Evolutionary conservation across 202 grass and related monocot genomes (phyloP).

Genomic region (Eragrostis tef): DNA sequence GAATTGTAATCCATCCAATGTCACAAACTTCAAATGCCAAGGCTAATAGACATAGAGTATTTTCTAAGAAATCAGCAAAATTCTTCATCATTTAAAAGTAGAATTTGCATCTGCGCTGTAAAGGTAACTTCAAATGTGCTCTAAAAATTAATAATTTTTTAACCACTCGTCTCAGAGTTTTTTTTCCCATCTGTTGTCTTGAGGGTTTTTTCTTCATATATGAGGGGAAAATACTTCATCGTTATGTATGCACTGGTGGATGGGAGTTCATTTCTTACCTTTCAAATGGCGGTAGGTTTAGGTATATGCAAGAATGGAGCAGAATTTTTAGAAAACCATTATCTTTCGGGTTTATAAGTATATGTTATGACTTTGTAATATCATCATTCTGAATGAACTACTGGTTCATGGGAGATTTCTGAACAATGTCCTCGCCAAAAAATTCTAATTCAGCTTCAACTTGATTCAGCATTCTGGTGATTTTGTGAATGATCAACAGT

Average conservation of each 20-base stretch:
- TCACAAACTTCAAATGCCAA: neutral
- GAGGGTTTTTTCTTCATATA: constrained; percentile 9
- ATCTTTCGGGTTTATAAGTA: neutral
- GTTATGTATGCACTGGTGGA: neutral
- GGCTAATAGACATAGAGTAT: neutral
- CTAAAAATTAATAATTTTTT: neutral
- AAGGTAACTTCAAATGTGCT: neutral
- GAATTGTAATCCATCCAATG: neutral
- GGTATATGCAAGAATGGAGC: neutral
- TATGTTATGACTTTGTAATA: constrained; percentile 12
- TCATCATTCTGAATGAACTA: constrained; percentile 20
- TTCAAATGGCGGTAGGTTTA: neutral
- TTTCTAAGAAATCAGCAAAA: neutral
- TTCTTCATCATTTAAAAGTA: neutral
- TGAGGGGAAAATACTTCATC: neutral
- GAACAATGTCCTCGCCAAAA: neutral
- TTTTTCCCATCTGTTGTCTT: neutral
- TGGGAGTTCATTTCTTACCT: neutral
- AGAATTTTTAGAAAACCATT: neutral
- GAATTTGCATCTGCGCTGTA: neutral
- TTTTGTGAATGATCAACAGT: neutral
- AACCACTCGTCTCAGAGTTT: constrained; percentile 4
- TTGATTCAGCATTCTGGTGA: constrained; percentile 7
- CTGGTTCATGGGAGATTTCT: neutral
- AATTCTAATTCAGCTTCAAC: constrained; percentile 31